phyloP scores from a whole-genome alignment of 116 monocot species.

The Cymodocea nodosa region DNA sequence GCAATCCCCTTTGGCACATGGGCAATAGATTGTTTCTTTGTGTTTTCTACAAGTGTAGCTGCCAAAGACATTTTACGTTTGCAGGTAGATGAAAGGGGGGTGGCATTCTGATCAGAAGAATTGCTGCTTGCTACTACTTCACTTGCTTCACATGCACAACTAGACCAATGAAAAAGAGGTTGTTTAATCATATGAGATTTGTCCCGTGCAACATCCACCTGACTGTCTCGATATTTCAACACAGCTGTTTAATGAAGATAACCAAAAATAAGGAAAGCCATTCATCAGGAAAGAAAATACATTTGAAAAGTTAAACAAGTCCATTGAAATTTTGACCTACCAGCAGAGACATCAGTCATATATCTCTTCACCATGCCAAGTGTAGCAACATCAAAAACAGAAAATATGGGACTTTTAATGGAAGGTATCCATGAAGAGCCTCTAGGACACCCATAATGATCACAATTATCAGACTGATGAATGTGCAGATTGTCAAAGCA shows the following conservation, averaged over 20 bases:
- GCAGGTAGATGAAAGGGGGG: slow-evolving; percentile 7
- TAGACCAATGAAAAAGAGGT: slow-evolving; percentile 56
- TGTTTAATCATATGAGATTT: slow-evolving; percentile 38
- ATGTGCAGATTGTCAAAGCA: slow-evolving; percentile 47
- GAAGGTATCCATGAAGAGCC: slow-evolving; percentile 37
- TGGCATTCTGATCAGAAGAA: background rate
- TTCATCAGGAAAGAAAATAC: background rate
- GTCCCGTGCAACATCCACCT: slow-evolving; percentile 27
- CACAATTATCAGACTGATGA: slow-evolving; percentile 21
- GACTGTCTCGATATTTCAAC: slow-evolving; percentile 30
- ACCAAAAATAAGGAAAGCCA: background rate
- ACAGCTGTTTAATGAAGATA: slow-evolving; percentile 30
- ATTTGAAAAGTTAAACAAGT: background rate
- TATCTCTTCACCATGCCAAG: slow-evolving; percentile 47
- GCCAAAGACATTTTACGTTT: slow-evolving; percentile 64
- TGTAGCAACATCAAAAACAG: slow-evolving; percentile 74
- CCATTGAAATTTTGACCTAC: slow-evolving; percentile 42
- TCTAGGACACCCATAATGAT: slow-evolving; percentile 12
- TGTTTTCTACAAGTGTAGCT: slow-evolving; percentile 62
- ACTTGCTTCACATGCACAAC: slow-evolving; percentile 14
- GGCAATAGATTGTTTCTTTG: slow-evolving; percentile 63
- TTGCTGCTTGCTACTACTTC: slow-evolving; percentile 8
- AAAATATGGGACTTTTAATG: slow-evolving; percentile 32
- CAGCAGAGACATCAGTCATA: slow-evolving; percentile 52
- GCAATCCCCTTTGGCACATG: slow-evolving; percentile 72